Evolutionary conservation across 441 rosid genomes (phyloP).

Genomic region (Viola pubescens): DNA sequence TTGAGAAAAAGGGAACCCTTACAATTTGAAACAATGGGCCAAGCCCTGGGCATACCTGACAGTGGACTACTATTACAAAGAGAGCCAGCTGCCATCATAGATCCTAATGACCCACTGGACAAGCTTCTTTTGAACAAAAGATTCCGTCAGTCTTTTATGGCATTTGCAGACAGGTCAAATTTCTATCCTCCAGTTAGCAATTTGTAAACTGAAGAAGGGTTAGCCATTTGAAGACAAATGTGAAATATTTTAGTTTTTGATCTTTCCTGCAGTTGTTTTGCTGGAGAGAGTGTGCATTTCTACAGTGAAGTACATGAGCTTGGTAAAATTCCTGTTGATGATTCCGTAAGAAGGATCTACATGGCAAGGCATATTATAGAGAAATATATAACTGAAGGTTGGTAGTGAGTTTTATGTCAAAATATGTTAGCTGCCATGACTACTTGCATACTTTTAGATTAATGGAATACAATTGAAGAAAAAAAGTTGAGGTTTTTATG

Average conservation of each 20-base stretch:
- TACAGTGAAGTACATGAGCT: conserved; percentile 75
- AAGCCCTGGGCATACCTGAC: conserved; percentile 83
- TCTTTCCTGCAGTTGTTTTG: conserved; percentile 56
- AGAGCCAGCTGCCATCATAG: conserved; percentile 38
- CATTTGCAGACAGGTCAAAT: conserved; percentile 76
- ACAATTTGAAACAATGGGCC: conserved; percentile 67
- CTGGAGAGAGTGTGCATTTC: conserved; percentile 93
- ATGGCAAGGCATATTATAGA: conserved; percentile 89
- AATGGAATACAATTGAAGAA: too few species aligned
- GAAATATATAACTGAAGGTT: conserved; percentile 73
- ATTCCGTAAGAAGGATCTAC: conserved; percentile 66
- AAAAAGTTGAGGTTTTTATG: too few species aligned
- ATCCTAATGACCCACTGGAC: conserved; percentile 68
- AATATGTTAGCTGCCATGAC: conserved; percentile 1
- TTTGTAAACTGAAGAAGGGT: conserved; percentile 2
- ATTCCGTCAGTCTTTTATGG: conserved; percentile 80
- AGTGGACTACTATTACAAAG: conserved; percentile 59
- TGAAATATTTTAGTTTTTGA: conserved; percentile 3
- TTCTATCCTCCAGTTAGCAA: neutral
- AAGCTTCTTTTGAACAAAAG: conserved; percentile 70
- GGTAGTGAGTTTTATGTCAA: conserved; percentile 11
- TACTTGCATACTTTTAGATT: neutral
- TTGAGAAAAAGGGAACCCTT: conserved; percentile 56
- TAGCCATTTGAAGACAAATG: neutral
- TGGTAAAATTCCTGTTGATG: conserved; percentile 62